Conservation (phyloP, 75 land plant species). For the Pinus tabuliformis region DNA sequence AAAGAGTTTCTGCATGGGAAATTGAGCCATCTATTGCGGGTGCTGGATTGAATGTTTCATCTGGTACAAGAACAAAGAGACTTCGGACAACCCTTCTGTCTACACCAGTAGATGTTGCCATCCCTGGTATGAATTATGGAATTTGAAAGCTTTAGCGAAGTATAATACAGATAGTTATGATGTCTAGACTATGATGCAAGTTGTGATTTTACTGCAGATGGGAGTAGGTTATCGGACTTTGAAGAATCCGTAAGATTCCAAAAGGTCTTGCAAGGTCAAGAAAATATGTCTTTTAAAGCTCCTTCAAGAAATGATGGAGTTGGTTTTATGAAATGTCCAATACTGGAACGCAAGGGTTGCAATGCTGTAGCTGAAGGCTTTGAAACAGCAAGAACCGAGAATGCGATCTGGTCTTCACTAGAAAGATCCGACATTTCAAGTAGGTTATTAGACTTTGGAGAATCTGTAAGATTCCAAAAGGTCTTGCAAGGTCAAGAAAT, state of each 20-base stretch:
- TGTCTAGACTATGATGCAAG: conserved; percentile 2
- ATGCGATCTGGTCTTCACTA: conserved; percentile 10
- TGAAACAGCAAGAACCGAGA: conserved; percentile 1
- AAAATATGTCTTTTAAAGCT: conserved; percentile 29
- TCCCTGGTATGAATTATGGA: conserved; percentile 24
- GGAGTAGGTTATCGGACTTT: conserved; percentile 35
- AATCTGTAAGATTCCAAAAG: conserved; percentile 60
- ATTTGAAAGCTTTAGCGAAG: not conserved
- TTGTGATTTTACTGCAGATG: conserved; percentile 25
- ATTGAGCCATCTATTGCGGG: conserved; percentile 67
- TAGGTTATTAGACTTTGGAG: conserved; percentile 45
- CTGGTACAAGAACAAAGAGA: conserved; percentile 45
- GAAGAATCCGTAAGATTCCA: conserved; percentile 56
- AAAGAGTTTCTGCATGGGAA: conserved; percentile 88
- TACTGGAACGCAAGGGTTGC: conserved; percentile 9
- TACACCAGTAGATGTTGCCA: conserved; percentile 24
- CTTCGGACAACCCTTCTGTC: conserved; percentile 31
- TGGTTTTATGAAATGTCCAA: conserved; percentile 13
- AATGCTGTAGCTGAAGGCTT: conserved; percentile 6
- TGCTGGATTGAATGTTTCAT: conserved; percentile 28
- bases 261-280: conserved; percentile 98
- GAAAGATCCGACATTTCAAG: conserved; percentile 26
- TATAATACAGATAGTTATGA: not conserved
- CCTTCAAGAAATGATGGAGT: conserved; percentile 14
- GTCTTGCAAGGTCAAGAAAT: conserved; percentile 98